Conservation (phyloP, 2,329 filamentous ascomycete genomes). For the Aspergillus sclerotialis region DNA sequence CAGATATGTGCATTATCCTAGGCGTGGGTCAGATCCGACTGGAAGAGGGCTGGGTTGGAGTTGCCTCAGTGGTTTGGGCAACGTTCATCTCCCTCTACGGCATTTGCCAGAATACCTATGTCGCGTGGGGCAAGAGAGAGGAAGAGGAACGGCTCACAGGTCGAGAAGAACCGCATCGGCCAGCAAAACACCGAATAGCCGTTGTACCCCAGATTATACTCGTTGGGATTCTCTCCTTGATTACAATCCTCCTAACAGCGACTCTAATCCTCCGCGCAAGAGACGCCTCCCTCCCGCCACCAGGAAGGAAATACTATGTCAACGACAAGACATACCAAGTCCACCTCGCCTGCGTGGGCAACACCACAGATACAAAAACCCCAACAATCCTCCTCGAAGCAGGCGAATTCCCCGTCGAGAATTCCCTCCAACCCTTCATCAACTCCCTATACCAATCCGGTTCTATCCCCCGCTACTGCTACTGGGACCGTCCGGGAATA, state of each 20-base stretch:
- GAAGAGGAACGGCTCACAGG: slow-evolving; percentile 92
- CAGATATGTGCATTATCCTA: slow-evolving; percentile 74
- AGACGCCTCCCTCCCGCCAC: slow-evolving; percentile 66
- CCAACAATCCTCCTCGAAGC: slow-evolving; percentile 83
- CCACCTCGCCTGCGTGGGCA: slow-evolving; percentile 79
- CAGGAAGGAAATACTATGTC: slow-evolving; percentile 71
- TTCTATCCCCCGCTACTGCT: slow-evolving; percentile 84
- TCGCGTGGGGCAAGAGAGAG: slow-evolving; percentile 85
- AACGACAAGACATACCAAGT: slow-evolving; percentile 79
- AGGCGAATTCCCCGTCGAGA: slow-evolving; percentile 71
- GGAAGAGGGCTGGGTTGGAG: slow-evolving; percentile 90
- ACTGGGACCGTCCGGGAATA: slow-evolving; percentile 85
- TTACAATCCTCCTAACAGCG: slow-evolving; percentile 67
- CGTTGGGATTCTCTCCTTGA: slow-evolving; percentile 60
- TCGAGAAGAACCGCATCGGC: slow-evolving; percentile 74
- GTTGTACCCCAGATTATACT: slow-evolving; percentile 69
- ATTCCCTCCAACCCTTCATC: slow-evolving; percentile 72
- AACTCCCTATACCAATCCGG: slow-evolving; percentile 69
- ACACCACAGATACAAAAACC: slow-evolving; percentile 49
- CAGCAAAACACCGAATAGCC: slow-evolving; percentile 74
- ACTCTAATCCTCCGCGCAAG: slow-evolving; percentile 73
- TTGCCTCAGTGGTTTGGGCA: slow-evolving; percentile 77
- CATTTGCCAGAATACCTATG: slow-evolving; percentile 69
- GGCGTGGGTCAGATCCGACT: slow-evolving; percentile 65
- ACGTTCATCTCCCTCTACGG: slow-evolving; percentile 73